A percentile compares a stretch with the other conserved stretches of the same genome.
Evolutionary conservation across 805 yeast species (phyloP).

Genomic region (Ogataea siamensis): DNA sequence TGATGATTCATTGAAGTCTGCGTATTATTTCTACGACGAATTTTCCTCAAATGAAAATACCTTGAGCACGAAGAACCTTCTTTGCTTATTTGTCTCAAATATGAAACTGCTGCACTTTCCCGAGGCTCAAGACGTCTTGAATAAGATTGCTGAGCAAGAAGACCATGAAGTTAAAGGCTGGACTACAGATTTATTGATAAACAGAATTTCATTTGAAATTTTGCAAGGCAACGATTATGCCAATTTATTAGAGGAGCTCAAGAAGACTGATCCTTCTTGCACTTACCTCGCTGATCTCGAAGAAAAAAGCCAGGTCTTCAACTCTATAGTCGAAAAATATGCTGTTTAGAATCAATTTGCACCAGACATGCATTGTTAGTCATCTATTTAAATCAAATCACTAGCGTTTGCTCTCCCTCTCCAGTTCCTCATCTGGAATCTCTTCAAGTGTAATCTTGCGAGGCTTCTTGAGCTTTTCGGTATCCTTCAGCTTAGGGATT

Average conservation of each 20-base stretch:
- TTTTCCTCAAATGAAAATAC: conserved; percentile 55
- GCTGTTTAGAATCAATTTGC: conserved; percentile 11
- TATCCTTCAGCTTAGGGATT: conserved; percentile 42
- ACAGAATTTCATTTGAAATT: conserved; percentile 61
- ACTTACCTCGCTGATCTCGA: conserved; percentile 55
- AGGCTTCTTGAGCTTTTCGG: conserved; percentile 19
- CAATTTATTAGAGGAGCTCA: conserved; percentile 36
- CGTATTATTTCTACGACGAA: conserved; percentile 77
- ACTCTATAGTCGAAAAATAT: conserved; percentile 64
- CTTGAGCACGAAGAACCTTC: conserved; percentile 44
- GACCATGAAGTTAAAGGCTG: conserved; percentile 18
- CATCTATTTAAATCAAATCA: neutral
- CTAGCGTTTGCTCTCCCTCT: conserved; percentile 21
- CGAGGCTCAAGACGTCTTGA: conserved; percentile 71
- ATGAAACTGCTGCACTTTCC: conserved; percentile 76
- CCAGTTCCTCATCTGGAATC: conserved; percentile 33
- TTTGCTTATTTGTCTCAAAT: conserved; percentile 70
- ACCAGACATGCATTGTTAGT: neutral
- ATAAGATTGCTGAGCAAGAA: conserved; percentile 34
- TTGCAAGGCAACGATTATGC: conserved; percentile 42
- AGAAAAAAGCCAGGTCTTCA: conserved; percentile 64
- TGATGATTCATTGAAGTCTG: conserved; percentile 43
- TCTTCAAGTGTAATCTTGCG: conserved; percentile 30
- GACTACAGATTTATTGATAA: conserved; percentile 53
- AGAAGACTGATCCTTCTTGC: conserved; percentile 45